Evolutionary conservation across 805 yeast species (phyloP).

Genomic region (Dipodascus geniculatus): DNA sequence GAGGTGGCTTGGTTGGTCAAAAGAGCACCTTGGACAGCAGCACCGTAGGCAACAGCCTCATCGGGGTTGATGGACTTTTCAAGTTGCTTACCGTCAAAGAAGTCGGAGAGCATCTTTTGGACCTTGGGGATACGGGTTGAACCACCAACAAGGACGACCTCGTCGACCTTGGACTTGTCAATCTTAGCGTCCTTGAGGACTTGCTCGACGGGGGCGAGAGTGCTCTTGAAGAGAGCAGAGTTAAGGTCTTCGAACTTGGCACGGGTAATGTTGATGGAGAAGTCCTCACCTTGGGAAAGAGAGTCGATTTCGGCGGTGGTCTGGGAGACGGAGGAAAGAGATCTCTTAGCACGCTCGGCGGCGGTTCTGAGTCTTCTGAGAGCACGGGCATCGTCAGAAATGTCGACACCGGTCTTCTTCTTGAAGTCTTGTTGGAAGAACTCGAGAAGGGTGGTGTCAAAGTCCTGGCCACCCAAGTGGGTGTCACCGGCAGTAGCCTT

Average conservation of each 20-base stretch:
- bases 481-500: slow-evolving; percentile 99
- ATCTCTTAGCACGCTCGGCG: slow-evolving; percentile 98
- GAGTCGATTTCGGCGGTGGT: slow-evolving; percentile 41
- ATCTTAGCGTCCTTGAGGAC: slow-evolving; percentile 87
- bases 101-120: slow-evolving; percentile 87
- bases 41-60: slow-evolving; percentile 99
- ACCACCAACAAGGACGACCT: slow-evolving; percentile 96
- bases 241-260: slow-evolving; percentile 96
- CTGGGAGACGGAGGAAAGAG: slow-evolving; percentile 91
- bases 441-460: slow-evolving; percentile 90
- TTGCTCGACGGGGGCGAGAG: slow-evolving; percentile 89
- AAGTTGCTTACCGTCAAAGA: slow-evolving; percentile 93
- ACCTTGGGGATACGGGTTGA: slow-evolving; percentile 98
- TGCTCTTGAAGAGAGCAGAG: slow-evolving; percentile 86
- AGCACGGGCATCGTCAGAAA: slow-evolving; percentile 87
- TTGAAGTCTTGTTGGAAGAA: slow-evolving; percentile 90
- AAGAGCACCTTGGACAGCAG: slow-evolving; percentile 99
- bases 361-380: slow-evolving; percentile 97
- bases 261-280: slow-evolving; percentile 87
- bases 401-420: slow-evolving; percentile 89
- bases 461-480: slow-evolving; percentile 99
- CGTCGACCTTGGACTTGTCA: slow-evolving; percentile 76
- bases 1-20: slow-evolving; percentile 76
- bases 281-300: slow-evolving; percentile 89
- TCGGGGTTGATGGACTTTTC: slow-evolving; percentile 97